Percentiles rank a stretch among this genome's conserved stretches.
Conservation (phyloP, 2,329 filamentous ascomycete species). For the Seiridium unicorne region DNA sequence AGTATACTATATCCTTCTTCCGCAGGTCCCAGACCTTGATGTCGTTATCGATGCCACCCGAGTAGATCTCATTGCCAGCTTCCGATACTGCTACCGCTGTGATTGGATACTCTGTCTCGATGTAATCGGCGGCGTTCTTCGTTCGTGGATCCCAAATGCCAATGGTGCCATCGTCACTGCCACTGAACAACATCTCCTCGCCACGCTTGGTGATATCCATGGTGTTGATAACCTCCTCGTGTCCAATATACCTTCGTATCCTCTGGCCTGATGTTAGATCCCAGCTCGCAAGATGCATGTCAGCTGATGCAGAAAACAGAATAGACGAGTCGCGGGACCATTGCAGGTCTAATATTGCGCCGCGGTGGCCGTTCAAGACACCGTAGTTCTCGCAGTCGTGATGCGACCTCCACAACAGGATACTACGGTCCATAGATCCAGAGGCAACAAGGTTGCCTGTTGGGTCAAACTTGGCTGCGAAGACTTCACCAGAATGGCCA, state of each 20-base stretch:
- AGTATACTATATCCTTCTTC: slow-evolving; percentile 85
- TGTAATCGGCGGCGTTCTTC: slow-evolving; percentile 83
- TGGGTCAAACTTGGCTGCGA: slow-evolving; percentile 85
- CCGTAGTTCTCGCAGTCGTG: slow-evolving; percentile 96
- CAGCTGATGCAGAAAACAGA: slow-evolving; percentile 88
- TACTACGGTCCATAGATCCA: slow-evolving; percentile 90
- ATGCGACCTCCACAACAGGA: slow-evolving; percentile 92
- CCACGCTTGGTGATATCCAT: slow-evolving; percentile 86
- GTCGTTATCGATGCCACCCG: slow-evolving; percentile 93
- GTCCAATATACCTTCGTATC: slow-evolving; percentile 87
- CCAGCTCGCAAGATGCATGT: slow-evolving; percentile 92
- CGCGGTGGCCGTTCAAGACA: slow-evolving; percentile 81
- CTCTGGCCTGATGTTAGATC: slow-evolving; percentile 88
- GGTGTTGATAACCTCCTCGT: slow-evolving; percentile 94
- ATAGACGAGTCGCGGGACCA: slow-evolving; percentile 95
- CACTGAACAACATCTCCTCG: slow-evolving; percentile 86
- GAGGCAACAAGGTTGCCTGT: slow-evolving; percentile 88
- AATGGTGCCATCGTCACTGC: slow-evolving; percentile 89
- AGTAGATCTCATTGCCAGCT: slow-evolving; percentile 92
- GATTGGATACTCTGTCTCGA: slow-evolving; percentile 88
- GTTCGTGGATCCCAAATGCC: slow-evolving; percentile 94
- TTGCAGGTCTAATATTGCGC: slow-evolving; percentile 86
- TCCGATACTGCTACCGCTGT: slow-evolving; percentile 90
- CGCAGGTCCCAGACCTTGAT: slow-evolving; percentile 97
- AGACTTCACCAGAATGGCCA: slow-evolving; percentile 82